Percentiles rank a stretch among this genome's conserved stretches.
These are phyloP conservation scores for Echinosphaeria canescens DNA, from an alignment of 2,329 filamentous ascomycete species.

Conservation along the genomic window DNA sequence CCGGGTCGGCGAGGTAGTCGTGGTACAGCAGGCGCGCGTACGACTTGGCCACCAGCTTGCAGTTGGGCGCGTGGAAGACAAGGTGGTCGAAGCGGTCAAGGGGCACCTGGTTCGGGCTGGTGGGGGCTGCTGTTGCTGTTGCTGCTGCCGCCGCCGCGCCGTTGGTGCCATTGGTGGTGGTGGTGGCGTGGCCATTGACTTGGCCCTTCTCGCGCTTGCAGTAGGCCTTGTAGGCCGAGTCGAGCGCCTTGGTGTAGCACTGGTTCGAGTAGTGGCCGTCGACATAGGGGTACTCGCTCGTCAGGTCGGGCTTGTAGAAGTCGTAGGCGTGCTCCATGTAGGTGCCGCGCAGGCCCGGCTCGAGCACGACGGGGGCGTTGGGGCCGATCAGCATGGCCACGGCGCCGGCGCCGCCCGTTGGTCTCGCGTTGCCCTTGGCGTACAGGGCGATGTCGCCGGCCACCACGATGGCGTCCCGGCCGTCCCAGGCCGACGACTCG, in stretches of 20 bases:
- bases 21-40: slow-evolving; percentile 73
- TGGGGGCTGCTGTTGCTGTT: slow-evolving; percentile 26
- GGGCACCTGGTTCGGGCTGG: slow-evolving; percentile 9
- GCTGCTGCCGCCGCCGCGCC: slow-evolving; percentile 15
- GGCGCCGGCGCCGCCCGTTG: slow-evolving; percentile 60
- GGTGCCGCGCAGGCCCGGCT: slow-evolving; percentile 58
- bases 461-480: slow-evolving; percentile 59
- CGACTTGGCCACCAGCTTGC: slow-evolving; percentile 74
- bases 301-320: slow-evolving; percentile 79
- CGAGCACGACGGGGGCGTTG: slow-evolving; percentile 53
- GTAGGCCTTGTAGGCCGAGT: slow-evolving; percentile 66
- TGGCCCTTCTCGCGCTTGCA: slow-evolving; percentile 46
- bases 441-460: slow-evolving; percentile 72
- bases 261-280: slow-evolving; percentile 66
- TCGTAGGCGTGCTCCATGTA: slow-evolving; percentile 76
- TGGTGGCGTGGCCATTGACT: slow-evolving; percentile 22
- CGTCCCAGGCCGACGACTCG: slow-evolving; percentile 74
- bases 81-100: slow-evolving; percentile 73
- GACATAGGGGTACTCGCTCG: slow-evolving; percentile 71
- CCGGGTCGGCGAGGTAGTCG: slow-evolving; percentile 55
- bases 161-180: slow-evolving; percentile 24
- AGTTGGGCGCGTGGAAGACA: slow-evolving; percentile 65
- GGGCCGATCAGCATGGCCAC: slow-evolving; percentile 65
- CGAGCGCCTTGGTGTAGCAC: slow-evolving; percentile 66
- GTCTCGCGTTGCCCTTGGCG: slow-evolving; percentile 63